A percentile compares a stretch with the other conserved stretches of the same genome.
Conservation (phyloP, 2,329 filamentous ascomycete genomes). For the Beauveria brongniartii region DNA sequence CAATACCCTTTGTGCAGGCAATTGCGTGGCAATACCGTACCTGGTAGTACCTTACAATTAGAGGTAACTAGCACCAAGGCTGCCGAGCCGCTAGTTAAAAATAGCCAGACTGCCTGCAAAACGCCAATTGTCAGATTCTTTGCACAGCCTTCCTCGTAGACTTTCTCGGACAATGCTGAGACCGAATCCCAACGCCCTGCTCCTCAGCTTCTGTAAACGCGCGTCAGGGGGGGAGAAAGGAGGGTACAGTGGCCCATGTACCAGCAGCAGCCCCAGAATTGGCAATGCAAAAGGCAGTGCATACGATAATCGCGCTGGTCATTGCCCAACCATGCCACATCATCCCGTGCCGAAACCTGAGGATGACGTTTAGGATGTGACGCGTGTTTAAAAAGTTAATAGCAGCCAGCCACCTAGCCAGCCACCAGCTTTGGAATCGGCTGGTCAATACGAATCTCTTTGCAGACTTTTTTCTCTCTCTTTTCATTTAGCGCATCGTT, state of each 20-base stretch:
- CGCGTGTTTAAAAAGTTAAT: neutral
- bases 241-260: neutral
- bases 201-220: neutral
- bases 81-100: neutral
- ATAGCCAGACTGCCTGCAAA: neutral
- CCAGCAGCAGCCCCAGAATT: neutral
- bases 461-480: no score
- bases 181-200: neutral
- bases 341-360: neutral
- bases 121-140: neutral
- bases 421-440: neutral
- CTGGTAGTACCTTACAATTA: no score
- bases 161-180: neutral
- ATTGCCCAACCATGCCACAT: neutral
- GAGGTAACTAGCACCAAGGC: neutral
- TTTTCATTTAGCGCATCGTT: neutral
- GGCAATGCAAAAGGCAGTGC: neutral
- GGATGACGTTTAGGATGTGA: neutral
- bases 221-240: neutral
- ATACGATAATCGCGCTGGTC: neutral
- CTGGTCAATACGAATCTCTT: neutral
- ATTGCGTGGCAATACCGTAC: neutral
- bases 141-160: slow-evolving; percentile 1
- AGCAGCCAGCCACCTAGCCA: neutral
- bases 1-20: neutral